A percentile compares a stretch with the other conserved stretches of the same genome.
Conservation (phyloP, 2,329 filamentous ascomycete genomes). For the Scedosporium dehoogii region DNA sequence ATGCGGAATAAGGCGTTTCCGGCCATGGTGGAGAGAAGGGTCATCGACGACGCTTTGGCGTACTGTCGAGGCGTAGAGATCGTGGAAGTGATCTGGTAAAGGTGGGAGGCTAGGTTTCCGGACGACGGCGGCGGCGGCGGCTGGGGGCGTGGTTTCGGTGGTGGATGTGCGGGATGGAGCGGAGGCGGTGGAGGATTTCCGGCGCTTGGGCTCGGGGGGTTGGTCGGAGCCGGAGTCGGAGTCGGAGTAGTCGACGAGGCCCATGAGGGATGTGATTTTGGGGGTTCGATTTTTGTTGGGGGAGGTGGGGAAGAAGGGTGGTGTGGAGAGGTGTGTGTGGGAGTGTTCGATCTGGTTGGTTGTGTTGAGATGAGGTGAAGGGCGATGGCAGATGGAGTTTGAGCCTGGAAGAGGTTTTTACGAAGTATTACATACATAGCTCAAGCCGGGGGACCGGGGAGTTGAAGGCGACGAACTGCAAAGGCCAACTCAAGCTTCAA, state of each 20-base stretch:
- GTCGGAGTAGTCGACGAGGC: slow-evolving; percentile 1
- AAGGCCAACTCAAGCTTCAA: no score
- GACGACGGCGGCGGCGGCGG: no score
- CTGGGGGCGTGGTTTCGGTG: not conserved
- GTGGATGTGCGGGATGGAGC: not conserved
- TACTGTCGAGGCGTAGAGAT: slow-evolving; percentile 78
- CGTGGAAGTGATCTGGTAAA: slow-evolving; percentile 71
- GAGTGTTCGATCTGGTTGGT: no score
- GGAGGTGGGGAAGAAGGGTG: not conserved
- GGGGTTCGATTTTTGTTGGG: not conserved
- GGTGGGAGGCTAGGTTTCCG: slow-evolving; percentile 41
- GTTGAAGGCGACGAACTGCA: no score
- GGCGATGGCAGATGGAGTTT: no score
- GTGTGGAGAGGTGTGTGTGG: no score
- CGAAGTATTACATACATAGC: no score
- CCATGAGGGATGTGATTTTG: not conserved
- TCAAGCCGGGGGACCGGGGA: no score
- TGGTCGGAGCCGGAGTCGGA: not conserved
- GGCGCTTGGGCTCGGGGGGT: slow-evolving; percentile 5
- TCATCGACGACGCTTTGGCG: slow-evolving; percentile 72
- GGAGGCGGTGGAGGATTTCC: not conserved
- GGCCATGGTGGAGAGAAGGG: slow-evolving; percentile 73
- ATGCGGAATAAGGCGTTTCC: slow-evolving; percentile 74
- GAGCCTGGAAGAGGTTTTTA: no score
- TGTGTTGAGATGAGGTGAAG: not conserved